Conservation (phyloP, 495 filamentous ascomycete genomes). For the Hypomontagnella monticulosa region DNA sequence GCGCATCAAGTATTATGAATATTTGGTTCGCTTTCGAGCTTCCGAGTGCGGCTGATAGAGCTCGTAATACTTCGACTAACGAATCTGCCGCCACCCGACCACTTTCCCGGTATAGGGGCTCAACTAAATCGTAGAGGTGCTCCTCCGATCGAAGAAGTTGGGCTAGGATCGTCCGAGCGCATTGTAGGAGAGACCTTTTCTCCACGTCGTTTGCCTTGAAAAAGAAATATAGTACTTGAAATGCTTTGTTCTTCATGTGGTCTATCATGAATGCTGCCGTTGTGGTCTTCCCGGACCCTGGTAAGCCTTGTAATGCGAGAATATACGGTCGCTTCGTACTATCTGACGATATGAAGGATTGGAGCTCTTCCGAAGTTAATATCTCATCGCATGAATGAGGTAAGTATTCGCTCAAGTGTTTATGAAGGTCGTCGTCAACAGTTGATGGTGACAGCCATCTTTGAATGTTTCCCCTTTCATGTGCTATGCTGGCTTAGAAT, state of each 20-base stretch:
- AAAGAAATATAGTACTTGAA: slow-evolving; percentile 42
- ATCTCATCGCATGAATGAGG: slow-evolving; percentile 39
- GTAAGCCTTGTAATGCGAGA: slow-evolving; percentile 35
- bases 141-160: slow-evolving; percentile 35
- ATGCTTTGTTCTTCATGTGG: slow-evolving; percentile 12
- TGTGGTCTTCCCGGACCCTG: slow-evolving; percentile 43
- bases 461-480: slow-evolving; percentile 32
- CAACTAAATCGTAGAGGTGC: slow-evolving; percentile 34
- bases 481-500: slow-evolving; percentile 25
- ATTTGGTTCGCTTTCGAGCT: slow-evolving; percentile 14
- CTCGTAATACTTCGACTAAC: slow-evolving; percentile 26
- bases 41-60: slow-evolving; percentile 19
- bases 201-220: slow-evolving; percentile 43
- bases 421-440: slow-evolving; percentile 40
- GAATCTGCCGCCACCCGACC: slow-evolving; percentile 42
- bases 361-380: slow-evolving; percentile 22
- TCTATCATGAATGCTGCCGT: slow-evolving; percentile 39
- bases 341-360: slow-evolving; percentile 21
- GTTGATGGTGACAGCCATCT: slow-evolving; percentile 46
- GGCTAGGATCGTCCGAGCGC: slow-evolving; percentile 38
- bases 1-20: slow-evolving; percentile 41
- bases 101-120: slow-evolving; percentile 38
- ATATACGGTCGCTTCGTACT: not conserved
- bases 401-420: slow-evolving; percentile 36
- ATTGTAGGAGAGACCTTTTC: slow-evolving; percentile 30